Base-by-base conservation (phyloP, 805 yeast species). In the Millerozyma miso region DNA sequence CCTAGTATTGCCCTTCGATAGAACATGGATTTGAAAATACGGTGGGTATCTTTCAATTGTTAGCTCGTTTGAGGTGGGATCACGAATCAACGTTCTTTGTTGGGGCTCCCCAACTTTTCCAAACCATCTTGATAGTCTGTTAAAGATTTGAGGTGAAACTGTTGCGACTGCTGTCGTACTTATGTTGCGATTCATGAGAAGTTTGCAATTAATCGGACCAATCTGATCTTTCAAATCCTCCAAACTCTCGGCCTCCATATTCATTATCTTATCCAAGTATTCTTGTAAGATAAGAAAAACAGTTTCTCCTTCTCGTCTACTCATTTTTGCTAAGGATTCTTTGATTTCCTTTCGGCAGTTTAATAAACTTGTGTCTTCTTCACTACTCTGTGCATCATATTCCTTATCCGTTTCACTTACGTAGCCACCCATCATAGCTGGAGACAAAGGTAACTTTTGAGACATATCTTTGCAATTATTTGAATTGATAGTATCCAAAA, bases 101-200 rank as follows among this genome's bases (percentile, higher is more conserved):
- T 69, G 62, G 1, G 73, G 69, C 5, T 46, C 56, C 0, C 72
- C 70, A 1, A 60, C 54, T 17, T 76, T 39, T 0, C 85, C 85
- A 56, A 80, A 82, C 81, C 84, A 77, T 26, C 67, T 64, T 1
- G 56, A 59, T 7, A 83, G 56, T 44, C 65, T 54, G 2, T 65
- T 52, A 49, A 77, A 82, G 2, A 75, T 67, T 4, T 63, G 58
- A 4, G 73, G 73, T 0, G 77, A 62, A 0, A 83, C 59, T 10
- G 54, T 48, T 5, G 44, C 50, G 5, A 49, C 49, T 2, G 48
- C 50, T 34, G 47, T 54, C 4, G 45, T 42, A 16, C 51, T 46
- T 19, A 50, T 53, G 16, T 42, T 41, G 20, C 51, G 51, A 44
- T 71, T 76, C n/a, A 75, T 62, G 14, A 83, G 63, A 0, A 63